phyloP scores from a whole-genome alignment of 2,329 filamentous ascomycete species.

The Talaromyces sp. region DNA sequence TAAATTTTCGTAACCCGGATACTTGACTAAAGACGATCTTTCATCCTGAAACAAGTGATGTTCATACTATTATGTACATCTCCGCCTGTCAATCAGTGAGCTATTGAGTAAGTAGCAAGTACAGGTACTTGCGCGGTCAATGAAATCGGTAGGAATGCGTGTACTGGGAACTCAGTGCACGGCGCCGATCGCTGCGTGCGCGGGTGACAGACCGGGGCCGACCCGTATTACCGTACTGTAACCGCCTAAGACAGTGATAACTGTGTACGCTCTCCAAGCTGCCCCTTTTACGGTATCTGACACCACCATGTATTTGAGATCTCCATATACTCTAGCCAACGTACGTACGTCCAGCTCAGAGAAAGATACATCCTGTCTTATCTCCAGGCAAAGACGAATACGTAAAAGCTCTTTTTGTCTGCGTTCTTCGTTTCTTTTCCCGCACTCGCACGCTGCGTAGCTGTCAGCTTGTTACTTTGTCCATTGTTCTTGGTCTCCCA shows the following conservation, averaged over 20 bases:
- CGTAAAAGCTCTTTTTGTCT: neutral
- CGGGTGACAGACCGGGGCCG: neutral
- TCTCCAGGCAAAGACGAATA: neutral
- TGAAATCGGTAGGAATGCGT: neutral
- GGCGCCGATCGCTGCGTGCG: constrained; percentile 5
- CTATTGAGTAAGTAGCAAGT: neutral
- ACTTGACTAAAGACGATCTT: neutral
- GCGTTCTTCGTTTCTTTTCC: neutral
- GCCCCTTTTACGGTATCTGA: constrained; percentile 5
- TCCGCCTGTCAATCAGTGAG: neutral
- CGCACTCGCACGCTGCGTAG: neutral
- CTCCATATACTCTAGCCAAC: too few species aligned
- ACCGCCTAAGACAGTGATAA: neutral
- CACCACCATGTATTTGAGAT: neutral
- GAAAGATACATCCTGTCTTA: neutral
- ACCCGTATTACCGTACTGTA: neutral
- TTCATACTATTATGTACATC: neutral
- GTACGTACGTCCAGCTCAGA: neutral
- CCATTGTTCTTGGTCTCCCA: neutral
- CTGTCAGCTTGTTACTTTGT: neutral
- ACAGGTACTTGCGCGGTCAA: neutral
- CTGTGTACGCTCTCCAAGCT: neutral
- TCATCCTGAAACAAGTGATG: neutral
- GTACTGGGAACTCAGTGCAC: neutral
- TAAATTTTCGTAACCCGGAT: neutral